Base-by-base conservation (phyloP, 139 green algal genomes). In the Picochlorum costavermella region DNA sequence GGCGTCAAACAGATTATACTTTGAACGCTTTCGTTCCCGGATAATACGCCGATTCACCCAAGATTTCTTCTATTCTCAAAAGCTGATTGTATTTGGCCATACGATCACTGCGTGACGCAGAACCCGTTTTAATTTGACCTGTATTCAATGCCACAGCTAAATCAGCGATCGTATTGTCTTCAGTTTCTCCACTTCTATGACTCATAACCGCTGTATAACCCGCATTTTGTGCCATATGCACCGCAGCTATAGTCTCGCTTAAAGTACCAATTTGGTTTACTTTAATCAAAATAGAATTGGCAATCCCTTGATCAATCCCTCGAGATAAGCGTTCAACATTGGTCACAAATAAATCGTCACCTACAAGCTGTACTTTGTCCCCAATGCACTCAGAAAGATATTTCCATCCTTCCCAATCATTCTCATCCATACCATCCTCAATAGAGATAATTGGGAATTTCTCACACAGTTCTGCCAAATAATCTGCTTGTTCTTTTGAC, bases 71-170 rank as follows among this genome's bases (percentile, higher is more conserved):
- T 63, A 99, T 99, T 58, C 94, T 81, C 67, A 99, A 75, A 65
- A 99, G 82, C 71, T 74, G 67, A 84, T 99, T 99, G 88, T 98
- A 98, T 84, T 99, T 99, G 68, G 92, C 82, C 36, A 96, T 72
- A 50, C 94, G 84, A 85, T 99, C 93, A 20, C 77, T 90, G 26
- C 87, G 79, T 86, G 91, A 98, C 33, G 94, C 94, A 0, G 94
- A 94, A 43, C 94, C 94, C 13, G 94, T 97, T 88, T 99, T 99
- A 86, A 99, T 98, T 80, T 99, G 94, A 14, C 92, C 94, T 20
- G 91, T 95, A 58, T 84, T 63, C 36, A 99, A 86, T 61, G 94
- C 94, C 12, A 99, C 94, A 10, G 90, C 78, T 43, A 99, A 81
- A 81, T 99, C 94, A 37, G 93, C 94, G 61, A 99, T 97, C 84